Base-by-base conservation (phyloP, 1,139 yeast genomes). In the Fermentozyma sake region DNA sequence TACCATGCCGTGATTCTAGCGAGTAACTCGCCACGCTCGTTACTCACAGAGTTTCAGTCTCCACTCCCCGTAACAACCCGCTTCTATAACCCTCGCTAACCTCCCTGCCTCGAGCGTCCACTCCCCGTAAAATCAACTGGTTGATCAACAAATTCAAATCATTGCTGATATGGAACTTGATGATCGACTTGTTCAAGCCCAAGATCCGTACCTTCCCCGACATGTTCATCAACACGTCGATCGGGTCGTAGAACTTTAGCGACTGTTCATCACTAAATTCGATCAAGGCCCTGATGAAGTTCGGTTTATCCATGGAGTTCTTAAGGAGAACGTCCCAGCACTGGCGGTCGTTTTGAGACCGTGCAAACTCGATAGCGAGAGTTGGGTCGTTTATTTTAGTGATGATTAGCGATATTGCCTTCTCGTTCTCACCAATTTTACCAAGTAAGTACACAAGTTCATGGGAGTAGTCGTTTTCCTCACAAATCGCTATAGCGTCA, bases 361-460 rank as follows among this genome's bases (percentile, higher is more conserved):
- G 77, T 2, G 93, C 95, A 65, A 87, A 91, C 11, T 69, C 72
- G 18, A 91, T 83, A 0, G 97, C 97, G 42, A 74, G 68, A 21
- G 72, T 71, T 0, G 96, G 93, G 48, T 89, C 93, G 31, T 79
- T 71, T 29, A 87, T 56, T 41, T 83, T 72, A 39, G 84, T 80
- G 23, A 87, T 78, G 12, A 91, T 87, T 29, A 91, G 61, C 37
- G 67, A 69, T 42, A 91, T 58, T 0, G 97, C 97, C 34, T 74
- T 70, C 38, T 71, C 72, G 35, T 80, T 77, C 39, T 84, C 84
- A 1, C 98, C 98, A 16, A 84, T 79, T 44, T 77, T 77, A 6
- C 96, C 95, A 37, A 86, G 68, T 19, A 91, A 56, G 44, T 77
- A 87, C 0, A 91, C 95, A 27, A 86, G 62, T 47, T 89, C 97